phyloP scores from a whole-genome alignment of 768 basidiomycete species.

The Tephrocybe sp. region DNA sequence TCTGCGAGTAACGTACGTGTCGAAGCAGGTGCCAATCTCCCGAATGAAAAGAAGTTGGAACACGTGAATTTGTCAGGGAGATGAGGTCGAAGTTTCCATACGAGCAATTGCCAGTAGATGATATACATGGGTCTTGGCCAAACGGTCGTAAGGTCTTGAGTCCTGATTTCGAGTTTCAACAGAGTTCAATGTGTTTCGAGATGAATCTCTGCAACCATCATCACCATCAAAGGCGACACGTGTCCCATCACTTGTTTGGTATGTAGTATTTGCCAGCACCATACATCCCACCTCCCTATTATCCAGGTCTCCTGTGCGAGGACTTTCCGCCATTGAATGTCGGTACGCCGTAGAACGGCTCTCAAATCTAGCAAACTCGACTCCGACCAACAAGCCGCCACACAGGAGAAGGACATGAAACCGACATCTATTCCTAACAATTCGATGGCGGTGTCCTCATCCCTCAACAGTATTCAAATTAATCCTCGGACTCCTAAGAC shows the following conservation, averaged over 20 bases:
- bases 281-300: neutral
- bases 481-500: constrained; percentile 54
- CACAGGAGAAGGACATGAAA: constrained; percentile 39
- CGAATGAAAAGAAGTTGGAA: neutral
- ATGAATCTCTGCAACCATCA: neutral
- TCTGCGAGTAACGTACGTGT: too few relatives aligned
- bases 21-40: neutral
- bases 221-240: neutral
- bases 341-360: constrained; percentile 22
- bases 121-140: neutral
- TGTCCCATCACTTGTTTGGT: neutral
- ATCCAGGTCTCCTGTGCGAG: neutral
- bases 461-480: constrained; percentile 58
- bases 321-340: constrained; percentile 25
- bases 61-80: neutral
- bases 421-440: constrained; percentile 30
- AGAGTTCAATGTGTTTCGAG: neutral
- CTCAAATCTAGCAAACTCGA: constrained; percentile 16
- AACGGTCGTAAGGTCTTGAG: too few relatives aligned
- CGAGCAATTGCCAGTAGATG: too few relatives aligned
- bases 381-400: constrained; percentile 14
- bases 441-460: constrained; percentile 56
- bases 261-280: constrained; percentile 2
- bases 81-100: too few relatives aligned
- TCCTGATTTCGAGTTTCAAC: neutral